Evolutionary conservation across 2,329 filamentous ascomycete species (phyloP).

Genomic region (Verticillium tricorpus): DNA sequence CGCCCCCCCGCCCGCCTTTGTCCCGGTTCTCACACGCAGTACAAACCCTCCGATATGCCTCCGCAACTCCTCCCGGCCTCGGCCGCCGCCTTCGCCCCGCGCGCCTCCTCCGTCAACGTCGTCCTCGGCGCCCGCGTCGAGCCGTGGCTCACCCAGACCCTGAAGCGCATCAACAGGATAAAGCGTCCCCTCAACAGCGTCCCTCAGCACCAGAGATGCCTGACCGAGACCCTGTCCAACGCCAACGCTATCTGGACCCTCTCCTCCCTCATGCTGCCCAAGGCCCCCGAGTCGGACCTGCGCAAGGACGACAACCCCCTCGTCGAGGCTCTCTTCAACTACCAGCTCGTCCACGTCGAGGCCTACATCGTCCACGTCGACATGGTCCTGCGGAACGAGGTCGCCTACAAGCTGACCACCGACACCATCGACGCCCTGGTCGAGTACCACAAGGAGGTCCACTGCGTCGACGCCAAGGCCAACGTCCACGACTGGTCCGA

Average conservation of each 20-base stretch:
- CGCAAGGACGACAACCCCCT: conserved; percentile 77
- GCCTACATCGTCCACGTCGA: conserved; percentile 99
- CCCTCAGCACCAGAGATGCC: conserved; percentile 88
- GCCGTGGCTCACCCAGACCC: conserved; percentile 91
- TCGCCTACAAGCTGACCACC: conserved; percentile 93
- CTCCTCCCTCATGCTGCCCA: conserved; percentile 87
- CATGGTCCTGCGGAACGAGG: conserved; percentile 96
- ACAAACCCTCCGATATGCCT: conserved; percentile 61
- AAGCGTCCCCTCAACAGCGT: conserved; percentile 98
- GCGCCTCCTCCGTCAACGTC: conserved; percentile 85
- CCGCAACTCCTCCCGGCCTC: conserved; percentile 91
- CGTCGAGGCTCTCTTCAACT: conserved; percentile 85
- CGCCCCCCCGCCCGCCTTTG: conserved; percentile 7
- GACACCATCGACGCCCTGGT: conserved; percentile 92
- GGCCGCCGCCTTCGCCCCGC: conserved; percentile 90
- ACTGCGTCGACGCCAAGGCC: conserved; percentile 84
- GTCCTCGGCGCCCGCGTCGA: conserved; percentile 90
- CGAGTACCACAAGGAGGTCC: conserved; percentile 94
- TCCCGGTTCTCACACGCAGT: conserved; percentile 1
- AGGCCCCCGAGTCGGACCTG: conserved; percentile 80
- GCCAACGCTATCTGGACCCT: conserved; percentile 91
- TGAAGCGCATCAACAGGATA: conserved; percentile 94
- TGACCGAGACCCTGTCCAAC: conserved; percentile 90
- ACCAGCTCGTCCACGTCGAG: conserved; percentile 88
- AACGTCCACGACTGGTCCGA: conserved; percentile 93